These are phyloP conservation scores for Euclidium syriacum DNA, from an alignment of 345 rosid genomes.

Conservation along the genomic window DNA sequence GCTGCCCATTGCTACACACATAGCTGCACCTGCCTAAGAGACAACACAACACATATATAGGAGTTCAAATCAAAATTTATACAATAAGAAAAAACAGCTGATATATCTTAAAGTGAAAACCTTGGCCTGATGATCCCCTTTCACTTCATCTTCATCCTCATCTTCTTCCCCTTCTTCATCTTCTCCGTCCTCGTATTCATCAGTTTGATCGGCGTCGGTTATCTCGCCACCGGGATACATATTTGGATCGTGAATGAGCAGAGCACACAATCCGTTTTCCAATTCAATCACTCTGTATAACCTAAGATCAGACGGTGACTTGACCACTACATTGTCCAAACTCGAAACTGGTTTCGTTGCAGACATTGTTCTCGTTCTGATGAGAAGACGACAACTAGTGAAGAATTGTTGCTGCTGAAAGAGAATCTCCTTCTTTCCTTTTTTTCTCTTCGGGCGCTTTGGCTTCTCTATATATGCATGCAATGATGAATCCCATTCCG, in stretches of 20 bases:
- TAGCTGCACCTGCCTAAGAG: conserved; percentile 98
- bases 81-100: neutral
- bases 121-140: conserved; percentile 63
- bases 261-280: conserved; percentile 73
- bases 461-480: neutral
- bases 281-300: conserved; percentile 67
- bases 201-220: conserved; percentile 7
- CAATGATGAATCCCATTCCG: conserved; percentile 29
- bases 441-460: conserved; percentile 30
- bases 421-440: conserved; percentile 2
- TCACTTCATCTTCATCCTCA: conserved; percentile 20
- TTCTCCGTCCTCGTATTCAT: conserved; percentile 29
- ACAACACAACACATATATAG: neutral
- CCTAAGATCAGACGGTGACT: conserved; percentile 76
- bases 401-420: conserved; percentile 3
- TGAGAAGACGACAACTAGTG: conserved; percentile 3
- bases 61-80: neutral
- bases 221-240: conserved; percentile 50
- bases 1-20: conserved; percentile 98
- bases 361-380: conserved; percentile 34
- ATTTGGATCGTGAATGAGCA: conserved; percentile 95
- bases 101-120: conserved; percentile 9
- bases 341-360: conserved; percentile 28
- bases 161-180: conserved; percentile 12
- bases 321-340: conserved; percentile 59